Evolutionary conservation across 2,329 filamentous ascomycete species (phyloP).

Genomic region (Xylariaceae sp.): DNA sequence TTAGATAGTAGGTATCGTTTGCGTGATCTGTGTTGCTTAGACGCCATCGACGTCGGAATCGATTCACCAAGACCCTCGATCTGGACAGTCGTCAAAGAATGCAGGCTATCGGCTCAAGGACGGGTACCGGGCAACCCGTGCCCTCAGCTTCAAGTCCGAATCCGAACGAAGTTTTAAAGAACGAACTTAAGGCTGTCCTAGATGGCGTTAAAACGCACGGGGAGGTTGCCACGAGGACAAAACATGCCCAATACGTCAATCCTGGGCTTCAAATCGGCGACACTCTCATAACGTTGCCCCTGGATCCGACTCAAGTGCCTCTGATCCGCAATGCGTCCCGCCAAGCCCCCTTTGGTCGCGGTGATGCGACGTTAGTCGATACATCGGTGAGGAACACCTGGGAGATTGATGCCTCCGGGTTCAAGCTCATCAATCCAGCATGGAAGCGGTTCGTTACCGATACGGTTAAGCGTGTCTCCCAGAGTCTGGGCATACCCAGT

Average conservation of each 20-base stretch:
- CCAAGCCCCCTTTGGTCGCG: constrained; percentile 37
- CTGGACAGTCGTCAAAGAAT: not conserved
- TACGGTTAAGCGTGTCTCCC: constrained; percentile 25
- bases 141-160: not conserved
- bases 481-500: constrained; percentile 30
- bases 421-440: constrained; percentile 35
- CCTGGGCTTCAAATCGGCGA: constrained; percentile 28
- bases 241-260: constrained; percentile 19
- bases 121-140: too few species aligned
- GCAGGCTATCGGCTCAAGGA: not conserved
- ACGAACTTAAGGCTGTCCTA: constrained; percentile 4
- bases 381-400: constrained; percentile 37
- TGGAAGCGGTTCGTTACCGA: constrained; percentile 33
- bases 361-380: constrained; percentile 37
- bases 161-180: not conserved
- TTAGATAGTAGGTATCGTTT: too few species aligned
- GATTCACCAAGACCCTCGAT: not conserved
- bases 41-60: constrained; percentile 16
- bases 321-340: constrained; percentile 24
- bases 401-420: constrained; percentile 36
- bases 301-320: constrained; percentile 27
- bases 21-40: constrained; percentile 1
- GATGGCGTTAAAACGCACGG: constrained; percentile 19
- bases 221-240: constrained; percentile 17
- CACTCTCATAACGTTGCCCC: constrained; percentile 27